Evolutionary conservation across 2,329 filamentous ascomycete genomes (phyloP), one percentile per base, ranked within the genome.

Genomic region (Fusarium sp.): DNA sequence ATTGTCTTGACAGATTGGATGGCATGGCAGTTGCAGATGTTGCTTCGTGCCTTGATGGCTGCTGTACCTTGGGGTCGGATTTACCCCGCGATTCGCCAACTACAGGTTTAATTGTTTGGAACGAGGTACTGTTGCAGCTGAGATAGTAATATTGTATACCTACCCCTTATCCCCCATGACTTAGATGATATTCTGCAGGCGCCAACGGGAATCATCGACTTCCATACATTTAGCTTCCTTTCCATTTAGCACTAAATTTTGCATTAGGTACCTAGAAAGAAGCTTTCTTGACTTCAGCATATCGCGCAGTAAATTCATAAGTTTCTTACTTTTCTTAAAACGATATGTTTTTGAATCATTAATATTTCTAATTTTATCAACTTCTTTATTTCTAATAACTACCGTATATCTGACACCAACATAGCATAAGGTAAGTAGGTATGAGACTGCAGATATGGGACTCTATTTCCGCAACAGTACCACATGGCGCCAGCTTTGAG

Each of bases 401-500:
- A 18, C 13, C 33, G 37, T 18, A 52, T 63, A 14, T 41, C 47
- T 58, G 52, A 21, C 45, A 52, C 41, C 48, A 53, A 35, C 31
- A 17, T n/a, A 23, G 15, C 37, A 40, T 43, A n/a, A n/a, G n/a
- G n/a, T n/a, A n/a, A n/a, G n/a, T n/a, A 29, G n/a, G 37, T n/a
- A 31, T 36, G 49, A 39, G 45, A 62, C 58, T 54, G 33, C 33
- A 37, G 39, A 48, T 37, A 29, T 36, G 21, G 21, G 52, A 51
- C 53, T 59, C 67, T 69, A 71, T 72, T 71, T 72, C 67, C 62
- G 65, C 66, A n/a, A n/a, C n/a, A n/a, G n/a, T 59, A 70, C 66
- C 67, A 67, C 63, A 69, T 72, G 63, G 69, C 52, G 51, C 14
- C 41, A 55, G n/a, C 29, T 59, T n/a, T 47, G 31, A 49, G 36